Evolutionary conservation across 257 asterid species (phyloP).

Genomic region (Primulina tabacum): DNA sequence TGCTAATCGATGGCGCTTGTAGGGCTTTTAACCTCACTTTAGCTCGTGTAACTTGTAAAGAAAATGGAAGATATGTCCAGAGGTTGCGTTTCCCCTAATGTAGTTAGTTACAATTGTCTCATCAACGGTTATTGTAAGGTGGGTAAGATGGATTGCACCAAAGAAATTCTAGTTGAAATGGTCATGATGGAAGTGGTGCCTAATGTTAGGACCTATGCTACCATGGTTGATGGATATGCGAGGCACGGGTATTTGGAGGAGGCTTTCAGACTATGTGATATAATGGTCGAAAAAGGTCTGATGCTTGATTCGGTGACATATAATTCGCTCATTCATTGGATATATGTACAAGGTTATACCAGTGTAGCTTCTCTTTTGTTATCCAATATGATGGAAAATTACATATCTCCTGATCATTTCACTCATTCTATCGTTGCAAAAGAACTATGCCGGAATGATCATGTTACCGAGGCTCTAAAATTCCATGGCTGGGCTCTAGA

Average conservation of each 20-base stretch:
- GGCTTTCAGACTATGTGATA: constrained; percentile 57
- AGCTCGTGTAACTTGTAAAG: not conserved
- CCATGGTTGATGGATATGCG: constrained; percentile 67
- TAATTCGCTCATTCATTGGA: constrained; percentile 57
- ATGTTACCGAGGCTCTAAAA: constrained; percentile 45
- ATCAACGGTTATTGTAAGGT: constrained; percentile 40
- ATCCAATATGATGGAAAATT: constrained; percentile 61
- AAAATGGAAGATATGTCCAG: constrained; percentile 36
- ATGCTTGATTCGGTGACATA: constrained; percentile 59
- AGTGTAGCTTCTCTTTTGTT: constrained; percentile 51
- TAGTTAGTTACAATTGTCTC: constrained; percentile 57
- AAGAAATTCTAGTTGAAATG: constrained; percentile 51
- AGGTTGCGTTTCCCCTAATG: constrained; percentile 46
- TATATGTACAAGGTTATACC: constrained; percentile 64
- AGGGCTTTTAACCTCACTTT: not conserved
- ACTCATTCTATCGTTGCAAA: constrained; percentile 54
- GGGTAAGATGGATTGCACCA: constrained; percentile 33
- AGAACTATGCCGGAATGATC: constrained; percentile 58
- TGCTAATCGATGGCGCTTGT: not conserved
- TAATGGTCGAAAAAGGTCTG: constrained; percentile 55
- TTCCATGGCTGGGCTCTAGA: constrained; percentile 41
- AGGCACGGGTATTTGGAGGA: constrained; percentile 55
- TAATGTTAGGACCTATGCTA: constrained; percentile 69
- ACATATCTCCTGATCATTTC: constrained; percentile 45
- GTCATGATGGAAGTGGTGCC: constrained; percentile 47